Base-by-base conservation (phyloP, 805 yeast genomes). In the Kodamaea restingae region DNA sequence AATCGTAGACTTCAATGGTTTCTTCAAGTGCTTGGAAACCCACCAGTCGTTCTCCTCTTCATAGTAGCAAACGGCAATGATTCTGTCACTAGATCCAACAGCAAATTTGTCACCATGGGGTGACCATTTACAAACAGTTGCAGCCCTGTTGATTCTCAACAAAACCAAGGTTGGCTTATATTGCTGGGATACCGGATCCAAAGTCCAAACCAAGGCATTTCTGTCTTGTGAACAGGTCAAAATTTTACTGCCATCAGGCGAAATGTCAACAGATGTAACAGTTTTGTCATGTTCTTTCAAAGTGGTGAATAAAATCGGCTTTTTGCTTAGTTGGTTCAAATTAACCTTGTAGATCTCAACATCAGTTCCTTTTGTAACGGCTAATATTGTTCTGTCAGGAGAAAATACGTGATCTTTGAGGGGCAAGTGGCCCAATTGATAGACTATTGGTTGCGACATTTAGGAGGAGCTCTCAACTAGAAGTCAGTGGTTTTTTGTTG, bases 21-120 rank as follows among this genome's bases (percentile, higher is more conserved):
- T 88, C 70, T 90, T 90, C 64, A 93, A 84, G 67, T 91, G 98
- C 64, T 91, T 91, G 10, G 98, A 87, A 37, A 93, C 90, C 99
- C 99, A 93, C 99, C 99, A 93, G 60, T 93, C 96, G 61, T 91
- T 93, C 54, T 88, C 96, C 46, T 74, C 84, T 65, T 93, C 98
- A 60, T 84, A 93, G 67, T 90, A 93, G 69, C 98, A 93, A 36
- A 93, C 85, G 7, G 98, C 96, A 62, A 93, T 82, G 46, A 85
- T 84, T 44, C 98, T 73, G 32, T 96, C 97, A 34, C 96, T 88
- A 2, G 96, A 85, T 1, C 97, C 98, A 35, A 91, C 98, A 1
- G 98, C 98, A 64, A 93, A 93, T 68, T 93, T 93, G 56, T 67
- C 68, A n/a, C 96, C 98, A 50, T 76, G 78, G 15, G 98, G 97